Conservation (phyloP, 192 early-diverging fungal species). For the Podochytrium sp. region DNA sequence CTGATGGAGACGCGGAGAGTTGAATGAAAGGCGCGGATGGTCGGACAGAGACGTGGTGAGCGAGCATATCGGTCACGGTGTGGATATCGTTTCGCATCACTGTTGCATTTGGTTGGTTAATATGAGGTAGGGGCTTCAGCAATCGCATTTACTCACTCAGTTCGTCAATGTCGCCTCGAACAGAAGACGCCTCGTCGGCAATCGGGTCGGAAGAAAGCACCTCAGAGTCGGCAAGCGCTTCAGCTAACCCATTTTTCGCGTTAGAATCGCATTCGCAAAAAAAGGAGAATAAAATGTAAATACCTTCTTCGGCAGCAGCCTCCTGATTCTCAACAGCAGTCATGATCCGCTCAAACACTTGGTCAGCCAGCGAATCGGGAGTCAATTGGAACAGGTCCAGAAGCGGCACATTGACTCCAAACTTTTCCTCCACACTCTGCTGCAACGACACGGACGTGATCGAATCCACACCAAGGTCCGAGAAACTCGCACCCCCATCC, state of each 20-base stretch:
- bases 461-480: conserved; percentile 9
- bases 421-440: neutral
- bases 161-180: too few relatives aligned
- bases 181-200: too few relatives aligned
- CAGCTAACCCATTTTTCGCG: too few relatives aligned
- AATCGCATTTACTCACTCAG: too few relatives aligned
- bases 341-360: neutral
- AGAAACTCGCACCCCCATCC: neutral
- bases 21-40: neutral
- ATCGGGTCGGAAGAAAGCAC: too few relatives aligned
- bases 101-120: too few relatives aligned
- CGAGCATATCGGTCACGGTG: neutral
- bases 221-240: too few relatives aligned
- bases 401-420: conserved; percentile 2
- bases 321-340: too few relatives aligned
- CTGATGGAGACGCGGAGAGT: neutral
- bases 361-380: neutral
- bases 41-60: neutral
- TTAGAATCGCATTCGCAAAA: too few relatives aligned
- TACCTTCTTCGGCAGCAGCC: too few relatives aligned
- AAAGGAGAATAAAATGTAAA: too few relatives aligned
- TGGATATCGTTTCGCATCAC: neutral
- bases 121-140: too few relatives aligned
- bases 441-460: conserved; percentile 1
- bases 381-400: neutral